These are phyloP conservation scores for Daedaleopsis sinensis DNA, from an alignment of 768 basidiomycete genomes.

Conservation along the genomic window DNA sequence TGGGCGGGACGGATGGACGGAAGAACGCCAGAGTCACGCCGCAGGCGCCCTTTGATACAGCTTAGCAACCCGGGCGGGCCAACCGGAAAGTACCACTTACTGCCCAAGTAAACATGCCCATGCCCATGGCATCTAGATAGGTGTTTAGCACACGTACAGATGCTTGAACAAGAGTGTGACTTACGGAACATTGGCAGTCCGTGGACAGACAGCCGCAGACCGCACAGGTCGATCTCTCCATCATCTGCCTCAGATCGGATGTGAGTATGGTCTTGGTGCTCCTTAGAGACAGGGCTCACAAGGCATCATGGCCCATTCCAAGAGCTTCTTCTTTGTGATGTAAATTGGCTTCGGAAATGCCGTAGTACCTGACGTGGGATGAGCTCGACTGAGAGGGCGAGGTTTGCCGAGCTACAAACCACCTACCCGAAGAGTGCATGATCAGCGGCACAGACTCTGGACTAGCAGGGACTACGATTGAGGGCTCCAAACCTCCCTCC, in stretches of 20 bases:
- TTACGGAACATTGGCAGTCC: conserved; percentile 30
- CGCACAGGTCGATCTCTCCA: conserved; percentile 23
- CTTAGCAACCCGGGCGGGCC: not conserved
- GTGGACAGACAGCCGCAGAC: conserved; percentile 20
- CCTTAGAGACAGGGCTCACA: conserved; percentile 8
- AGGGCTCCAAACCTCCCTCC: not conserved
- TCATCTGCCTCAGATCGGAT: not conserved
- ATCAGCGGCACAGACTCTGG: not conserved
- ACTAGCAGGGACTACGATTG: not conserved
- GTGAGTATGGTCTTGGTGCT: not conserved
- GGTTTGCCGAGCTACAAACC: not conserved
- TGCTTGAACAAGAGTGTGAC: not conserved
- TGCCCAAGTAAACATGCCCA: conserved; percentile 2
- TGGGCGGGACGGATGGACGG: conserved; percentile 25
- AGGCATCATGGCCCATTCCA: conserved; percentile 16
- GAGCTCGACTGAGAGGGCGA: not conserved
- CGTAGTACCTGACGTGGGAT: conserved; percentile 27
- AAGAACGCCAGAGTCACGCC: conserved; percentile 25
- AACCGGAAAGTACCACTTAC: conserved; percentile 1
- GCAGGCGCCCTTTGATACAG: conserved; percentile 4
- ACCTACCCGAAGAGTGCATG: conserved; percentile 23
- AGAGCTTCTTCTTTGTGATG: conserved; percentile 18
- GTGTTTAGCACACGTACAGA: not conserved
- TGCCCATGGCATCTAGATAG: conserved; percentile 10
- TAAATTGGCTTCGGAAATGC: conserved; percentile 33